These are phyloP conservation scores for Rosa hybrid DNA, from an alignment of 331 rosid species.

Conservation along the genomic window DNA sequence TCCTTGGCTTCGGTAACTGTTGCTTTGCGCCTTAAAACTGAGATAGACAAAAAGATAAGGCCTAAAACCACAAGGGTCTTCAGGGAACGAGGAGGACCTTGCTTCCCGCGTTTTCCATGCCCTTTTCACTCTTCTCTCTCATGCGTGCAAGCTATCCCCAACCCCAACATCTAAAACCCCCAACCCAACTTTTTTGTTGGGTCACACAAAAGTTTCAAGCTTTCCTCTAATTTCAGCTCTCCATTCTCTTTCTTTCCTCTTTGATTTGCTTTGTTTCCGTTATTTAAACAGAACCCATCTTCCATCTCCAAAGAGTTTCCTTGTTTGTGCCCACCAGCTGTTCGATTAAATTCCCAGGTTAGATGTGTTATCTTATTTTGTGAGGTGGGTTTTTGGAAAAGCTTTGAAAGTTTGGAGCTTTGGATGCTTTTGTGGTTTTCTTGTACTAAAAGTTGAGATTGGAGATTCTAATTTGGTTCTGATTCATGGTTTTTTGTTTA, in stretches of 20 bases:
- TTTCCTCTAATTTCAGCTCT: constrained; percentile 39
- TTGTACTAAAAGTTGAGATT: neutral
- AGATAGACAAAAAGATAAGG: neutral
- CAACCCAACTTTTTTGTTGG: constrained; percentile 32
- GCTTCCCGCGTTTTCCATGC: constrained; percentile 74
- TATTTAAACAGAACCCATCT: constrained; percentile 16
- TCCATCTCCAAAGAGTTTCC: constrained; percentile 20
- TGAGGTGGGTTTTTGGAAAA: constrained; percentile 9
- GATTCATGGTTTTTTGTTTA: constrained; percentile 13
- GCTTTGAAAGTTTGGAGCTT: constrained; percentile 12
- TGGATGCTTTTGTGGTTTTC: constrained; percentile 13
- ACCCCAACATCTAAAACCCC: constrained; percentile 18
- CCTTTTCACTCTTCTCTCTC: constrained; percentile 41
- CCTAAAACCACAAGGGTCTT: neutral
- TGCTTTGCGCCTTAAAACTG: constrained; percentile 58
- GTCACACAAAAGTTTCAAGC: constrained; percentile 27
- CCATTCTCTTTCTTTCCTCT: constrained; percentile 9
- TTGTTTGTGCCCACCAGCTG: neutral
- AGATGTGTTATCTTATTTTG: constrained; percentile 17
- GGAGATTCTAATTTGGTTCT: constrained; percentile 11
- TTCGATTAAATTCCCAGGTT: constrained; percentile 22
- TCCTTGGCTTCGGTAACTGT: constrained; percentile 15
- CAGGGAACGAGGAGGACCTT: constrained; percentile 24
- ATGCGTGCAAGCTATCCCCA: constrained; percentile 94
- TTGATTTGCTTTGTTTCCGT: constrained; percentile 13